Evolutionary conservation across 2,329 filamentous ascomycete genomes (phyloP), one percentile per base, ranked within the genome.

Genomic region (Ciborinia camelliae): DNA sequence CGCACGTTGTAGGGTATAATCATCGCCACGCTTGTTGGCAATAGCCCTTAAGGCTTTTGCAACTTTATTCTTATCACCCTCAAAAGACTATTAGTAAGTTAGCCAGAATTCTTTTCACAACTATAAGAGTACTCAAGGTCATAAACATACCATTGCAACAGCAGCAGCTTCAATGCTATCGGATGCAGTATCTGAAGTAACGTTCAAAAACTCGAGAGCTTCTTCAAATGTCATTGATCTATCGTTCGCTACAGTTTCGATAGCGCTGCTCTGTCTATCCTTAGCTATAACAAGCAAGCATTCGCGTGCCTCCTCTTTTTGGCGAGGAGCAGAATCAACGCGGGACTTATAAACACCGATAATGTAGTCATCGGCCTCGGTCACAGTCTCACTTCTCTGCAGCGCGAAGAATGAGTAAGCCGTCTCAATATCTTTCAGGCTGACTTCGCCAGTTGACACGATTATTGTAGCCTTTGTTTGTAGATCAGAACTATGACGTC

Each of bases 381-480:
- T 23, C 39, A 75, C 74, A 23, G 73, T 75, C 35, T 79, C 78
- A 43, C 81, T 74, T 15, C 77, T 74, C 37, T 80, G 75, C 10
- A 90, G 76, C n/a, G 79, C 80, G 64, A 91, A 84, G 67, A 81
- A 84, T 52, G 77, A 78, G 73, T 87, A 90, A 4, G 88, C 86
- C 26, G 81, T 76, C 9, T 76, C 72, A 8, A 90, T 75, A 61
- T 89, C 86, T 61, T 82, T 78, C 48, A 82, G 76, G 39, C 82
- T 85, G 70, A 84, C 81, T 65, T 83, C 79, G 35, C 85, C 87
- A 71, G 84, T 76, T 1, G 86, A 86, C 57, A 81, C 82, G 48
- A 88, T 81, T 60, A 82, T 78, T 9, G 81, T 81, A 30, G 86
- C 82, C 71, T 86, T 83, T 41, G 80, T 79, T 50, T 84, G 77